Conservation (phyloP, 208 protist species). For the Angomonas deanei region DNA sequence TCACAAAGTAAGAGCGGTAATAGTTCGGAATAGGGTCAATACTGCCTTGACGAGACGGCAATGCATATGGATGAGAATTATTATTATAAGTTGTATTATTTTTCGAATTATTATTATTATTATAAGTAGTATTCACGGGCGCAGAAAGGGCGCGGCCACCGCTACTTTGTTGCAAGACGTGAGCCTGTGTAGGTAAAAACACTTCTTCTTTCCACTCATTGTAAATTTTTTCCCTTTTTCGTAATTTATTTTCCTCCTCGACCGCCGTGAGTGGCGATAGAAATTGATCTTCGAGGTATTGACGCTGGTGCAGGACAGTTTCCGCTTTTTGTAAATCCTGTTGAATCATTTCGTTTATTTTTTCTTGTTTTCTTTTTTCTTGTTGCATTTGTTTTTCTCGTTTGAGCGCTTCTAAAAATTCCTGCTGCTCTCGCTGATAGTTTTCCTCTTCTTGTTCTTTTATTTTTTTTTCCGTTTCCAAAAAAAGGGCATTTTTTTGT, state of each 20-base stretch:
- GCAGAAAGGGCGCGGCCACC: too few species aligned
- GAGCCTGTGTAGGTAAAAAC: too few species aligned
- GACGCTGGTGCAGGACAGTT: too few species aligned
- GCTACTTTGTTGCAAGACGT: too few species aligned
- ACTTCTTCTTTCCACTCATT: neutral
- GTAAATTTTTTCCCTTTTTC: neutral
- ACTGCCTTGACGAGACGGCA: neutral
- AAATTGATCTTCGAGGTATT: too few species aligned
- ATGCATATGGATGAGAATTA: neutral
- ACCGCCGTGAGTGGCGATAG: too few species aligned
- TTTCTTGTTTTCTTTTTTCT: neutral
- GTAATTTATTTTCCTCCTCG: neutral
- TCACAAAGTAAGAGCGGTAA: neutral
- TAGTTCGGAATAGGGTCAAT: neutral
- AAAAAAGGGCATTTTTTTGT: neutral
- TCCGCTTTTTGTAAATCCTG: too few species aligned
- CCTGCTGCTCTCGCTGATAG: constrained; percentile 16
- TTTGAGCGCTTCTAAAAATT: neutral
- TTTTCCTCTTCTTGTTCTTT: constrained; percentile 9
- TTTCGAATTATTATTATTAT: too few species aligned
- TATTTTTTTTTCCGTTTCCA: constrained; percentile 3
- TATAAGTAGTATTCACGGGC: too few species aligned
- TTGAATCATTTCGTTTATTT: neutral
- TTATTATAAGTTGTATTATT: neutral
- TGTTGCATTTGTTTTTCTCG: neutral